phyloP scores from a whole-genome alignment of 192 early-diverging fungal species.

The Anaeromyces robustus region DNA sequence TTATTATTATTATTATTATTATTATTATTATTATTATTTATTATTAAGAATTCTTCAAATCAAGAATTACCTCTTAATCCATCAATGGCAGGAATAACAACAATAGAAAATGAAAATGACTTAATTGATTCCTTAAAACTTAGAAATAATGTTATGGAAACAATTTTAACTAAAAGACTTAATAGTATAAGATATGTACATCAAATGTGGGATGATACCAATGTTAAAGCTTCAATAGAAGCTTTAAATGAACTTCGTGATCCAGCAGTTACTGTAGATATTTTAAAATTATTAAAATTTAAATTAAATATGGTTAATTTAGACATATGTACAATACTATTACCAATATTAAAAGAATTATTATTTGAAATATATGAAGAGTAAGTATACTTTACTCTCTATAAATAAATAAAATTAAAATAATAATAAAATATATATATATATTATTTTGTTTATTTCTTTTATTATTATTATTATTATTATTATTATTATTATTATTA shows the following conservation, averaged over 20 bases:
- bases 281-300: neutral
- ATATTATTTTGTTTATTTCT: too few species aligned
- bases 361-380: neutral
- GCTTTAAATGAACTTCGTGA: neutral
- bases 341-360: neutral
- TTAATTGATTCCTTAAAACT: neutral
- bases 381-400: neutral
- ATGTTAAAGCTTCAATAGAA: neutral
- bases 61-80: neutral
- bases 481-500: too few species aligned
- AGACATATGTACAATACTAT: neutral
- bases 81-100: neutral
- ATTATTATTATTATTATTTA: too few species aligned
- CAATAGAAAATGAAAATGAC: neutral
- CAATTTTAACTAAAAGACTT: neutral
- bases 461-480: too few species aligned
- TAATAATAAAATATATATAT: too few species aligned
- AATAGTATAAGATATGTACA: neutral
- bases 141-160: neutral
- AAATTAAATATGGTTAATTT: neutral
- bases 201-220: neutral
- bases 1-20: too few species aligned
- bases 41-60: neutral
- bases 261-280: neutral
- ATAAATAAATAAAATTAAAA: too few species aligned